These are phyloP conservation scores for Monosporozyma aerobia DNA, from an alignment of 805 yeast species.

Conservation along the genomic window DNA sequence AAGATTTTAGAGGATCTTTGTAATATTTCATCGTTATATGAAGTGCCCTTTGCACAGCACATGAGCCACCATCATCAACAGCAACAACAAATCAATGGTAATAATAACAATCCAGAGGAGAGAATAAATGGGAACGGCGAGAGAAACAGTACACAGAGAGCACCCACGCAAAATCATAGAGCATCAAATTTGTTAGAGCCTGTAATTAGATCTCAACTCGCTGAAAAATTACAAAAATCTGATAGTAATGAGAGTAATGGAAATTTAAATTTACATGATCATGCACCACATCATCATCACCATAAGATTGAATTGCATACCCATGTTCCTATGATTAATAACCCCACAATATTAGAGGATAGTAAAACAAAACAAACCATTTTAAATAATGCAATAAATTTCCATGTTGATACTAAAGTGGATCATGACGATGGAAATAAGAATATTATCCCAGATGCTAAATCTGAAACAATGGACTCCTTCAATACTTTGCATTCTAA, in stretches of 20 bases:
- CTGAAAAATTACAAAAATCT: neutral
- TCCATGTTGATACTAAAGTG: neutral
- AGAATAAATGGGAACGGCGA: neutral
- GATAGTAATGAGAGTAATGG: neutral
- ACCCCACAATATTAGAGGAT: conserved; percentile 1
- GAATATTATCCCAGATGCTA: neutral
- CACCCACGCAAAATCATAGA: neutral
- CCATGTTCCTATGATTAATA: conserved; percentile 11
- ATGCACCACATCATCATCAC: conserved; percentile 26
- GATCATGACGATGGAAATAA: neutral
- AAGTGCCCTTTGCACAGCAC: conserved; percentile 27
- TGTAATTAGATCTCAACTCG: conserved; percentile 3
- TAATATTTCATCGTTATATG: conserved; percentile 28
- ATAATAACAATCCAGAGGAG: conserved; percentile 4
- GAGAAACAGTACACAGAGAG: neutral
- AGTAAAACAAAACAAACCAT: neutral
- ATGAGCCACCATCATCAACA: conserved; percentile 20
- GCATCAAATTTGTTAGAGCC: conserved; percentile 9
- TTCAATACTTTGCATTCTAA: neutral
- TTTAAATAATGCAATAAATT: neutral
- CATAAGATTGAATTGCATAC: conserved; percentile 32
- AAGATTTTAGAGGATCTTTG: conserved; percentile 27
- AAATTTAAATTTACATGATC: neutral
- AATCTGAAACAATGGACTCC: neutral
- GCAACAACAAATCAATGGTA: neutral